Evolutionary conservation across 306 rosid species (phyloP).

Genomic region (Citrullus mucosospermus): DNA sequence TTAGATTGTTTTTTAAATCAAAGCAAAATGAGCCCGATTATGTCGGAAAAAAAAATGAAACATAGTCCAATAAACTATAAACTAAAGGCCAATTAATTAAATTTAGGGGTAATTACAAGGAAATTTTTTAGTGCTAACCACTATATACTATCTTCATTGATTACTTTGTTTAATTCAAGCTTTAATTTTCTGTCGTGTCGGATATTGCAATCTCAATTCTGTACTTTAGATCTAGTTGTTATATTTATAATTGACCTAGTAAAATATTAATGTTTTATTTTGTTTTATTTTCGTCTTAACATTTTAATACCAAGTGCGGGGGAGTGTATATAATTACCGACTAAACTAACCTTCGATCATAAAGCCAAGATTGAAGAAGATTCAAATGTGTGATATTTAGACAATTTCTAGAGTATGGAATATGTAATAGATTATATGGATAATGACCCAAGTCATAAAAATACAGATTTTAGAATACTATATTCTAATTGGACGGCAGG

Average conservation of each 20-base stretch:
- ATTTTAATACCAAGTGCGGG: no score
- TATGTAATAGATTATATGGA: not conserved
- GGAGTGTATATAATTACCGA: no score
- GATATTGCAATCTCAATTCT: no score
- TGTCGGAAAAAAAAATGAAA: not conserved
- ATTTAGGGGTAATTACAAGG: no score
- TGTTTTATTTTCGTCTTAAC: not conserved
- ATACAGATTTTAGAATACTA: not conserved
- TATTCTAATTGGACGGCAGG: not conserved
- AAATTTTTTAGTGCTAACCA: no score
- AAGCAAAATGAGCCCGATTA: not conserved
- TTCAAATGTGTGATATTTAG: not conserved
- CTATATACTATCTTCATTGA: no score
- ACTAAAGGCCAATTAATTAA: no score
- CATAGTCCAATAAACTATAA: not conserved
- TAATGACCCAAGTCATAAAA: not conserved
- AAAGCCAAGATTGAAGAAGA: not conserved
- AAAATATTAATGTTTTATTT: not conserved
- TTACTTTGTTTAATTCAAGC: no score
- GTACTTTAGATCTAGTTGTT: no score
- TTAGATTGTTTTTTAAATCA: not conserved
- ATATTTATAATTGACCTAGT: no score
- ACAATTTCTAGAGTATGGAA: not conserved
- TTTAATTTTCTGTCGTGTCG: no score
- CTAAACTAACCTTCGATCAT: no score